Evolutionary conservation across 2,329 filamentous ascomycete species (phyloP).

Genomic region (Thermomyces lanuginosus): DNA sequence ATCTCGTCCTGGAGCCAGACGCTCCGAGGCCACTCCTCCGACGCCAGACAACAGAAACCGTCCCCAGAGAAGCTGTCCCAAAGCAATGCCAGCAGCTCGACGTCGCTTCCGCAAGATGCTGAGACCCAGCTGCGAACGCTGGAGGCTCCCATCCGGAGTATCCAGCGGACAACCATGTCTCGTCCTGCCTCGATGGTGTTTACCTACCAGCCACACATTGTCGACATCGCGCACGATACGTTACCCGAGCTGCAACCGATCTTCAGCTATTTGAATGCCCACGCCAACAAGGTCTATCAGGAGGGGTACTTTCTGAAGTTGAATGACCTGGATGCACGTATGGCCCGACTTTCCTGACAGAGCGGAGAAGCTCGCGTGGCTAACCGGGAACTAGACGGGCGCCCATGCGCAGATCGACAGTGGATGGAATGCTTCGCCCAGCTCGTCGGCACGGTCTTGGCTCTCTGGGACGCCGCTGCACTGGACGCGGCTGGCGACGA

Average conservation of each 20-base stretch:
- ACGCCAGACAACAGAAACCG: no score
- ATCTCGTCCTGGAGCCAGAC: constrained; percentile 45
- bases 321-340: constrained; percentile 84
- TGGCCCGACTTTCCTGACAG: constrained; percentile 22
- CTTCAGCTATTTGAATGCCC: constrained; percentile 84
- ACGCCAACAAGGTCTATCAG: constrained; percentile 91
- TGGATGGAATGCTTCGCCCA: constrained; percentile 98
- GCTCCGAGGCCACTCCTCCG: constrained; percentile 23
- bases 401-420: constrained; percentile 66
- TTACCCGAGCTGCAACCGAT: constrained; percentile 87
- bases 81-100: no score
- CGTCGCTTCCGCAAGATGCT: no score
- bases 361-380: background rate
- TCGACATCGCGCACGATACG: constrained; percentile 72
- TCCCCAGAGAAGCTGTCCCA: no score
- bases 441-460: constrained; percentile 84
- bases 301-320: constrained; percentile 96
- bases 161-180: no score
- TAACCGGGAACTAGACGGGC: constrained; percentile 47
- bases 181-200: constrained; percentile 75
- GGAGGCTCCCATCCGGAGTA: no score
- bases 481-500: constrained; percentile 74
- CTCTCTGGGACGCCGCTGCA: constrained; percentile 86
- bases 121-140: no score
- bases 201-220: constrained; percentile 67